These are phyloP conservation scores for Sordaria brevicollis DNA, from an alignment of 495 filamentous ascomycete species.

Conservation along the genomic window DNA sequence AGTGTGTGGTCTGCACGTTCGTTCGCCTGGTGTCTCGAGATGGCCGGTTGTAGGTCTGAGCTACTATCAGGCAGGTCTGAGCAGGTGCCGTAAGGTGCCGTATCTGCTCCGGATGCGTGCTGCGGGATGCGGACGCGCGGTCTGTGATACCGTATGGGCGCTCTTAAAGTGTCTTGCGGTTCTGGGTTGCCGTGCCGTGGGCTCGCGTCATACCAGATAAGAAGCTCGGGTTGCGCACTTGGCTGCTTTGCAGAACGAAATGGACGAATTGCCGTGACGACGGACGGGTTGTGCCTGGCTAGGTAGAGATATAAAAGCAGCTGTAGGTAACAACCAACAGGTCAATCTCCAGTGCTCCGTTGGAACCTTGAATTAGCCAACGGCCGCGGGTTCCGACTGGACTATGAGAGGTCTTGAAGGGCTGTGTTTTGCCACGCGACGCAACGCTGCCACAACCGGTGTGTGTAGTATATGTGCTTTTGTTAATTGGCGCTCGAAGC, in stretches of 20 bases:
- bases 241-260: conserved; percentile 3
- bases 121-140: not conserved
- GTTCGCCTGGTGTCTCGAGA: not conserved
- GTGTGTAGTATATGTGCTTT: not conserved
- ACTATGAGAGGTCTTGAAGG: not conserved
- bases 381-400: not conserved
- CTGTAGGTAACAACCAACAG: not conserved
- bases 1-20: not conserved
- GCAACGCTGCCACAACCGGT: not conserved
- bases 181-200: conserved; percentile 14
- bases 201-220: conserved; percentile 25
- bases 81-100: conserved; percentile 3
- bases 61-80: not conserved
- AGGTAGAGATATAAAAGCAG: not conserved
- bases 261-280: not conserved
- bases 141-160: conserved; percentile 9
- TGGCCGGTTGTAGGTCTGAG: not conserved
- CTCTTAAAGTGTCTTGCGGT: conserved; percentile 15
- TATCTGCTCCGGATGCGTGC: not conserved
- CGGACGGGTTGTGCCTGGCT: not conserved
- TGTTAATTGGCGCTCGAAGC: not conserved
- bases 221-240: conserved; percentile 3
- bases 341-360: not conserved
- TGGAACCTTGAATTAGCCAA: not conserved
- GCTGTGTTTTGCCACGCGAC: not conserved